A percentile compares a stretch with the other conserved stretches of the same genome.
These are phyloP conservation scores for Kalmanozyma brasiliensis DNA, from an alignment of 1,284 basidiomycete genomes.

Conservation along the genomic window DNA sequence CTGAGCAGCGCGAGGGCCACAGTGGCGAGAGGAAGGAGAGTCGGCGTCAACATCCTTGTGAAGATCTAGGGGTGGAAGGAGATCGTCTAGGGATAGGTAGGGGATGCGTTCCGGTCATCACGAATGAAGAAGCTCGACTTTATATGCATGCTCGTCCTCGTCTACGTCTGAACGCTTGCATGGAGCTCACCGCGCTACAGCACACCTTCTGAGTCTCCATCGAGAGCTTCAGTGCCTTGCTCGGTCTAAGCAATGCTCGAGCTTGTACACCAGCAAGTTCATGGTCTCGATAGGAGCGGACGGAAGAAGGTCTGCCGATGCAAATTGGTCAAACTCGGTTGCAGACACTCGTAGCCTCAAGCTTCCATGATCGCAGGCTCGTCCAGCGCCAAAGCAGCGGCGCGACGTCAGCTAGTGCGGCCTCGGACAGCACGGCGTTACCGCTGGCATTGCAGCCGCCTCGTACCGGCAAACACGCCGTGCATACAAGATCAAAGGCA, in stretches of 20 bases:
- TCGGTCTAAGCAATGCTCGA: background rate
- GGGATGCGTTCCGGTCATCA: background rate
- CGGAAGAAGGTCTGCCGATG: conserved; percentile 24
- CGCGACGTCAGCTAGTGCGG: no score
- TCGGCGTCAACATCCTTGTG: conserved; percentile 22
- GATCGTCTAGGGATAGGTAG: conserved; percentile 1
- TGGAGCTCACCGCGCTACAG: no score
- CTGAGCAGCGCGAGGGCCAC: conserved; percentile 28
- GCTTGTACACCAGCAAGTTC: conserved; percentile 6
- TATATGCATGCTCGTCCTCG: background rate
- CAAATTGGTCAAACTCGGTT: conserved; percentile 19
- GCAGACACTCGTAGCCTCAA: background rate
- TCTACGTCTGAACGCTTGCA: no score
- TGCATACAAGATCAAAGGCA: background rate
- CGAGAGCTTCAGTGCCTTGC: no score
- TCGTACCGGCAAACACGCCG: no score
- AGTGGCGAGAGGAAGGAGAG: conserved; percentile 31
- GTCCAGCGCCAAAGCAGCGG: background rate
- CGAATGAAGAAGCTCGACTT: background rate
- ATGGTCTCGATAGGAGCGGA: background rate
- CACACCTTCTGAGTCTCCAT: no score
- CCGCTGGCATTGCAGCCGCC: background rate
- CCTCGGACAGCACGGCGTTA: background rate
- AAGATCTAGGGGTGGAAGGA: background rate
- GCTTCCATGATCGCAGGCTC: background rate